Evolutionary conservation across 2,329 filamentous ascomycete genomes (phyloP), one percentile per base, ranked within the genome.

Genomic region (Rutstroemia sp.): DNA sequence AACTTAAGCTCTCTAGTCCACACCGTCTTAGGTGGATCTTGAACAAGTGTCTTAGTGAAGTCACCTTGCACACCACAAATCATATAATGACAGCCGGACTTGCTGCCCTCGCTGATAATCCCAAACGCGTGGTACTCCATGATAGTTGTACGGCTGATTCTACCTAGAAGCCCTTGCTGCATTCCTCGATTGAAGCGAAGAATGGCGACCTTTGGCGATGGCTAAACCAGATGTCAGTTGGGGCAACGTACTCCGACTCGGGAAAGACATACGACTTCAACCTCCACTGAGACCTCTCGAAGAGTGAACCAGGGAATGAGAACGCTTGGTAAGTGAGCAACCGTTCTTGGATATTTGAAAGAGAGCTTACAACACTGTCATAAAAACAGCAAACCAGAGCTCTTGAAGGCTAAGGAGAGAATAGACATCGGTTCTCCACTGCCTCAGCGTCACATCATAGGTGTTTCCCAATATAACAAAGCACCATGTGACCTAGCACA

Each of bases 51-150:
- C 57, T 67, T 69, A 1, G 72, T 74, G 59, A 73, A 74, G 60
- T 73, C 72, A 23, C 72, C 72, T 60, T 74, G 72, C 12, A 74
- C 71, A 53, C 72, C 72, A 58, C 72, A 74, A 42, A 73, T 73
- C 71, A 74, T 72, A 62, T 73, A 74, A 61, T 74, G 72, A 60
- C 61, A 67, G 2, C 44, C 45, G 14, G 71, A 68, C 38, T 70
- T 69, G 7, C 64, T 66, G 21, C 71, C 71, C 61, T 73, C 71
- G 62, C 71, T 73, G 60, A 74, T 73, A 58, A 73, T 73, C 9
- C 72, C 72, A 54, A 74, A 73, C 9, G 71, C 72, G 49, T 74
- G 72, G 61, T 73, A 74, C 59, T 74, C 72, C 72, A 74, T 73
- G 51, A 74, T 66, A 4, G 71, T 73, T 4, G 71, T 73, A 42